Base-by-base conservation (phyloP, 129 eudicot species). In the Apium graveolens region DNA sequence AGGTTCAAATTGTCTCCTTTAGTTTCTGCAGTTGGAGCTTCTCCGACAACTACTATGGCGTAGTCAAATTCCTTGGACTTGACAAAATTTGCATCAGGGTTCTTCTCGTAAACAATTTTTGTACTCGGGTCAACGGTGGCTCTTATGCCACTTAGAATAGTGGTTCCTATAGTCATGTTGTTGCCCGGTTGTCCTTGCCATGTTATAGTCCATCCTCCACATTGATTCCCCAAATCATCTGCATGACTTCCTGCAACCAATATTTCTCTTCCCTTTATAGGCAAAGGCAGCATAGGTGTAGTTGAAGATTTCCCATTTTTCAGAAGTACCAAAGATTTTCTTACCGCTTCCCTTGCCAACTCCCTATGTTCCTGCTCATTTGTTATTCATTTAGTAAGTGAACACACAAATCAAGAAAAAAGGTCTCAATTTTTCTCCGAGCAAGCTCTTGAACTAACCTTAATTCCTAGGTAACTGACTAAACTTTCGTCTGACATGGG, bases 401-500 rank as follows among this genome's bases (percentile, higher is more conserved):
- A 43, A 27, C 26, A 44, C 18, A 66, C 31, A 29, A 65, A 31
- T 1, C 38, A 24, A 55, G 63, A 57, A 29, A 66, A 29, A 21
- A 31, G 41, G 65, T 14, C 1, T 31, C 5, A 31, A 39, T 21
- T 73, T 21, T 7, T 21, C 24, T 72, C 32, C 17, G 8, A 27
- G 34, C 57, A 48, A 39, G 7, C 4, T 32, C n/a, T 20, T 24
- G 29, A 41, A 51, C 78, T 44, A 66, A 91, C 97, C 92, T 89
- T 87, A 77, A 87, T 84, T 81, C 97, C 96, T 5, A 92, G 85
- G 66, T 89, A 46, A 83, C 86, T 80, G 34, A 82, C 75, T 81
- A 88, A 82, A 85, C 91, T 88, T 72, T 80, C 82, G 82, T 92
- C 97, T 68, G 96, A 90, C 85, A 88, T 57, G 5, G 97, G 97